A percentile compares a stretch with the other conserved stretches of the same genome.
phyloP scores from a whole-genome alignment of 192 early-diverging fungal genomes.

The Backusella mclennaniae region DNA sequence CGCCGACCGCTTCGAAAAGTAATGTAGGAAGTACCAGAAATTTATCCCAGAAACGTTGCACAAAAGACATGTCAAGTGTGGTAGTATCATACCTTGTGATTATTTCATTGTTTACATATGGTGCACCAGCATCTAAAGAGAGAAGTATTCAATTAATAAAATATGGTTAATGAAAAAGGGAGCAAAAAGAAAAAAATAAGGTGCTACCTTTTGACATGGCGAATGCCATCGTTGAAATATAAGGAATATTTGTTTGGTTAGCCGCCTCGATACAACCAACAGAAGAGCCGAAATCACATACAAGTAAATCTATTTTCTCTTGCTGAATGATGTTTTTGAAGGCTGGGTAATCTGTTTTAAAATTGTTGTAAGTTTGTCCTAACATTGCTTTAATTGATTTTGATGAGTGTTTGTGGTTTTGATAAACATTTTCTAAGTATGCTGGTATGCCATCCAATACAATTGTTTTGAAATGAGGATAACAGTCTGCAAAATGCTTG shows the following conservation, averaged over 20 bases:
- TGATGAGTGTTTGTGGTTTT: not conserved
- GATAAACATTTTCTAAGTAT: not conserved
- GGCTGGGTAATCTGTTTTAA: not conserved
- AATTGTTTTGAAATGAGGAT: constrained; percentile 12
- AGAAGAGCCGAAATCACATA: not conserved
- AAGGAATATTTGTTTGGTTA: not conserved
- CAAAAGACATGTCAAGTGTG: not conserved
- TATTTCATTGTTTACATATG: not conserved
- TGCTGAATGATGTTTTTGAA: not conserved
- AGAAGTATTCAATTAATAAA: not conserved
- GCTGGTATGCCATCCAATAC: not conserved
- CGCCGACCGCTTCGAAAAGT: not conserved
- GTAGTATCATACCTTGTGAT: not conserved
- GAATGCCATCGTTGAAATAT: not conserved
- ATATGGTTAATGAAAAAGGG: not conserved
- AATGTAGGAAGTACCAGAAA: not conserved
- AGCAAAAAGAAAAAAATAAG: not conserved
- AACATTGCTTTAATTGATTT: not conserved
- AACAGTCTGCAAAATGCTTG: constrained; percentile 1
- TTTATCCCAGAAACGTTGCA: not conserved
- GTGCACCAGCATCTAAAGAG: not conserved
- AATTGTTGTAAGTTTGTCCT: not conserved
- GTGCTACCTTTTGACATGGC: constrained; percentile 14
- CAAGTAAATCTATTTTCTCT: not conserved
- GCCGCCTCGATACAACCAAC: constrained; percentile 4